Conservation (phyloP, 129 eudicot genomes). For the Helichrysum umbraculigerum region DNA sequence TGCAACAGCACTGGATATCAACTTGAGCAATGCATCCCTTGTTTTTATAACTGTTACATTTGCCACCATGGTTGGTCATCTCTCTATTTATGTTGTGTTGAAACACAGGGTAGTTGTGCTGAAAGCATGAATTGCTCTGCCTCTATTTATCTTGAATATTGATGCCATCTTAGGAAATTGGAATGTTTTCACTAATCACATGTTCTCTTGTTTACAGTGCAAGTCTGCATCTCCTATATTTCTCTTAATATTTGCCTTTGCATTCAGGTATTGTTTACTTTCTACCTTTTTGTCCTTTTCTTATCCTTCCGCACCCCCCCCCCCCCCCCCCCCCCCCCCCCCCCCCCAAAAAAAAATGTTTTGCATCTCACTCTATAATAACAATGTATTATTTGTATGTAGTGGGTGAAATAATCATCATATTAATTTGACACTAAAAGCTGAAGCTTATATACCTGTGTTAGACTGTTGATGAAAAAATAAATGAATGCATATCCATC, state of each 20-base stretch:
- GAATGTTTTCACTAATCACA: background rate
- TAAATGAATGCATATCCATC: background rate
- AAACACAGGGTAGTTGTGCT: background rate
- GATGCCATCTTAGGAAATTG: background rate
- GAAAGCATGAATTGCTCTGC: conserved; percentile 5
- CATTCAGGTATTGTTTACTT: conserved; percentile 69
- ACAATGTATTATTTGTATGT: conserved; percentile 2
- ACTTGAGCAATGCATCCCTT: conserved; percentile 96
- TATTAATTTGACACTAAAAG: conserved; percentile 18
- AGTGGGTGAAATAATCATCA: conserved; percentile 5
- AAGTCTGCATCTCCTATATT: conserved; percentile 96
- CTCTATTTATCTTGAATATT: background rate
- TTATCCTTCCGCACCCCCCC: too few relatives aligned
- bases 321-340: too few relatives aligned
- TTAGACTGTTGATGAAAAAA: conserved; percentile 10
- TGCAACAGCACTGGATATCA: conserved; percentile 94
- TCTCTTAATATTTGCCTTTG: conserved; percentile 94
- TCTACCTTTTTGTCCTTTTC: background rate
- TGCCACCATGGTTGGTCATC: conserved; percentile 90
- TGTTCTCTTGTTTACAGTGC: conserved; percentile 63
- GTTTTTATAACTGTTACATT: conserved; percentile 95
- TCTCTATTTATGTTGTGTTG: conserved; percentile 16
- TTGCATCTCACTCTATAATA: background rate
- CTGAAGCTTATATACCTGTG: background rate
- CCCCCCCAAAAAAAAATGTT: too few relatives aligned